A percentile compares a stretch with the other conserved stretches of the same genome.
These are phyloP conservation scores for Saccharomycopsis amapae DNA, from an alignment of 805 yeast genomes.

Conservation along the genomic window DNA sequence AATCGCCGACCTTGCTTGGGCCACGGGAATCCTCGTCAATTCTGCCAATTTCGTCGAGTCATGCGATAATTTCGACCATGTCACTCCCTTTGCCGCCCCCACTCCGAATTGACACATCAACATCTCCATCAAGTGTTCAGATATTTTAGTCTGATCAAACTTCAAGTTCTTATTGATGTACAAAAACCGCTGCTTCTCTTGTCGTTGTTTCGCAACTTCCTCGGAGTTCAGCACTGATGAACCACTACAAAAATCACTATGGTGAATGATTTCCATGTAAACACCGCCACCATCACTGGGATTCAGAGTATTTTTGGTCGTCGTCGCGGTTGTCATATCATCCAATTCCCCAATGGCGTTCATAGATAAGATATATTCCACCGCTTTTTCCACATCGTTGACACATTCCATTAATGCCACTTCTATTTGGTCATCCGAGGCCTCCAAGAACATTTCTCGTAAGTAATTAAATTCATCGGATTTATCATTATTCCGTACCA, in stretches of 20 bases:
- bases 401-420: slow-evolving; percentile 28
- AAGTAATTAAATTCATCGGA: slow-evolving; percentile 23
- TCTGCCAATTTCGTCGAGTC: not conserved
- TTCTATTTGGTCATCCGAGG: slow-evolving; percentile 28
- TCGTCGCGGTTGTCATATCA: too few species aligned
- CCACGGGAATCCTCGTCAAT: not conserved
- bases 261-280: too few species aligned
- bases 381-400: slow-evolving; percentile 29
- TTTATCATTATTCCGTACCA: too few species aligned
- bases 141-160: not conserved
- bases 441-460: slow-evolving; percentile 41
- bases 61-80: not conserved
- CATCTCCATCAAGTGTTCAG: not conserved
- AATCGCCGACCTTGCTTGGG: not conserved
- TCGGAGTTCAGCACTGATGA: too few species aligned
- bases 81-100: not conserved
- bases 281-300: too few species aligned
- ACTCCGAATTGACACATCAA: not conserved
- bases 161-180: not conserved
- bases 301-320: too few species aligned
- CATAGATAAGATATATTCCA: slow-evolving; percentile 29
- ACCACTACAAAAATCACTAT: too few species aligned
- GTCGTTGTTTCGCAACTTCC: too few species aligned
- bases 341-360: slow-evolving; percentile 17
- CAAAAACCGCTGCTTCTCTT: slow-evolving; percentile 2